These are phyloP conservation scores for Cercospora sp. DNA, from an alignment of 2,329 filamentous ascomycete genomes.

Conservation along the genomic window DNA sequence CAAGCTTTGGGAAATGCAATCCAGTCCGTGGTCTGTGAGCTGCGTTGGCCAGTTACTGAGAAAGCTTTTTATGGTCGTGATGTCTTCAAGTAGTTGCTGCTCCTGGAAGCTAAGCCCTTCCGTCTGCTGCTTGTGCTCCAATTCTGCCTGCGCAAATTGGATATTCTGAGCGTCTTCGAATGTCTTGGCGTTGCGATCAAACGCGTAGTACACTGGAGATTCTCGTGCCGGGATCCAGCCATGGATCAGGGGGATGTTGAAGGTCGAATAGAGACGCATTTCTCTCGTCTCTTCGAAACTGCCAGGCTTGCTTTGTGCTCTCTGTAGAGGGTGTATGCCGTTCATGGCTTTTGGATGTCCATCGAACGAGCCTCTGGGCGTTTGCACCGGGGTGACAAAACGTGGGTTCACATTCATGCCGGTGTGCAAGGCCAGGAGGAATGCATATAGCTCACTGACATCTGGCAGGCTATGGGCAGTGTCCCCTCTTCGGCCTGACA, in stretches of 20 bases:
- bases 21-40: slow-evolving; percentile 76
- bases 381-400: slow-evolving; percentile 60
- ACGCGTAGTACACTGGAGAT: slow-evolving; percentile 67
- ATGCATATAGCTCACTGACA: slow-evolving; percentile 81
- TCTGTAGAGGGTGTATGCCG: slow-evolving; percentile 39
- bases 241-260: slow-evolving; percentile 84
- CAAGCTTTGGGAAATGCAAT: slow-evolving; percentile 69
- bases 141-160: slow-evolving; percentile 82
- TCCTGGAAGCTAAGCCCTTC: slow-evolving; percentile 69
- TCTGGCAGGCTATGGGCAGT: slow-evolving; percentile 72
- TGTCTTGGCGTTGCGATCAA: slow-evolving; percentile 73
- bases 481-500: slow-evolving; percentile 69
- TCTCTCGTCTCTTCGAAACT: slow-evolving; percentile 85
- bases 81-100: slow-evolving; percentile 77
- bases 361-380: slow-evolving; percentile 30
- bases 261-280: slow-evolving; percentile 88
- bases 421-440: slow-evolving; percentile 84
- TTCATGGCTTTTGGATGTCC: slow-evolving; percentile 37
- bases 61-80: slow-evolving; percentile 80
- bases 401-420: slow-evolving; percentile 98
- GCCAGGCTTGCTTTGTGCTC: slow-evolving; percentile 57
- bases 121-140: slow-evolving; percentile 72
- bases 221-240: slow-evolving; percentile 79
- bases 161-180: slow-evolving; percentile 92
- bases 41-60: slow-evolving; percentile 80